Conservation (phyloP, 345 rosid species). For the Raphanus raphanistrum region DNA sequence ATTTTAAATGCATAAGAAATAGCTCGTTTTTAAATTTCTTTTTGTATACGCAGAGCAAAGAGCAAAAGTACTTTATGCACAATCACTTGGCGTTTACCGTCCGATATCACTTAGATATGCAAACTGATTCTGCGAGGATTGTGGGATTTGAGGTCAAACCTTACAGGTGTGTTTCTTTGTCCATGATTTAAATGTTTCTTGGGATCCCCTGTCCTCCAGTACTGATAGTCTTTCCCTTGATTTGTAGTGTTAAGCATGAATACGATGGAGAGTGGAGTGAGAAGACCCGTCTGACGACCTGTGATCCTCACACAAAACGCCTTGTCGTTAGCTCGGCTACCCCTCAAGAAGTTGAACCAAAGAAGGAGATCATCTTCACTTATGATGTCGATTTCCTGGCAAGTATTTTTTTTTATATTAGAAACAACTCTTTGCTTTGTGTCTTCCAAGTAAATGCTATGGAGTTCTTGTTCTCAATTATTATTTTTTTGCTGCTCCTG, state of each 20-base stretch:
- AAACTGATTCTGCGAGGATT: constrained; percentile 80
- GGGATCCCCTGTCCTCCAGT: not conserved
- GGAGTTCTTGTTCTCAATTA: not conserved
- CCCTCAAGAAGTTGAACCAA: constrained; percentile 91
- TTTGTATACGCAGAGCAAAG: constrained; percentile 66
- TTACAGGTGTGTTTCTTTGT: constrained; percentile 57
- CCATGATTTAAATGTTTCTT: not conserved
- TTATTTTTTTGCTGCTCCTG: constrained; percentile 11
- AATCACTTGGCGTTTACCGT: constrained; percentile 90
- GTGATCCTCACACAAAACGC: constrained; percentile 86
- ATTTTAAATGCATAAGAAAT: constrained; percentile 2
- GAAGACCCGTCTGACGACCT: constrained; percentile 74
- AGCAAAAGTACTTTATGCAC: constrained; percentile 85
- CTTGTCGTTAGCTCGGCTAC: constrained; percentile 75
- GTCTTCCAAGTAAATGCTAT: not conserved
- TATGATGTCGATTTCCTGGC: constrained; percentile 93
- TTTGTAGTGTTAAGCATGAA: constrained; percentile 76
- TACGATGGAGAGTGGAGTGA: constrained; percentile 80
- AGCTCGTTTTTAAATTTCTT: constrained; percentile 29
- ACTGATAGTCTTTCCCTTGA: constrained; percentile 12
- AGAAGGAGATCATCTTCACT: constrained; percentile 83
- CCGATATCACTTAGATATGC: constrained; percentile 74
- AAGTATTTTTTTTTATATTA: constrained; percentile 9
- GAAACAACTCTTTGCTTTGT: not conserved
- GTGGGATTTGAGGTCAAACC: constrained; percentile 99